Percentiles rank a stretch among this genome's conserved stretches.
These are phyloP conservation scores for Lachnellula arida DNA, from an alignment of 2,329 filamentous ascomycete species.

Conservation along the genomic window DNA sequence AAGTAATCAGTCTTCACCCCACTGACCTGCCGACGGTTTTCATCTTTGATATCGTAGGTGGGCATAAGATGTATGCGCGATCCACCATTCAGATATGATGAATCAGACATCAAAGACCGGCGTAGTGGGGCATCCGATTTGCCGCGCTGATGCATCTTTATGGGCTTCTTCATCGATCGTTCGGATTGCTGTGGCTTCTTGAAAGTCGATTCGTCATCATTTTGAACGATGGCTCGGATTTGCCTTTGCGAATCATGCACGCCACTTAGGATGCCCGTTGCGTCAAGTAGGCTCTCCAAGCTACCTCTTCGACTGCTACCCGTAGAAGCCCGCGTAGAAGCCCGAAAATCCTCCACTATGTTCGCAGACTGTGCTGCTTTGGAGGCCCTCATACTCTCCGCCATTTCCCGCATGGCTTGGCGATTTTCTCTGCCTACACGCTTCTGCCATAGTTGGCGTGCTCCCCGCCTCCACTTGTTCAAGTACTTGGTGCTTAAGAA, in stretches of 20 bases:
- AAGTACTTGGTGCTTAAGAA: constrained; percentile 29
- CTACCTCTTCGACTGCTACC: constrained; percentile 17
- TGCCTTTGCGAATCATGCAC: constrained; percentile 20
- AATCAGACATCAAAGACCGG: constrained; percentile 29
- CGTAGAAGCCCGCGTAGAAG: constrained; percentile 25
- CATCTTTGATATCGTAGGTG: constrained; percentile 20
- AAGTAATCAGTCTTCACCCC: constrained; percentile 35
- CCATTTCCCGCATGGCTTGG: constrained; percentile 25
- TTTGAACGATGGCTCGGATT: constrained; percentile 17
- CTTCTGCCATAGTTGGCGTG: constrained; percentile 21
- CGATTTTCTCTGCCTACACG: constrained; percentile 29
- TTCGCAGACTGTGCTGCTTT: constrained; percentile 22
- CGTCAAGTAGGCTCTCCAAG: constrained; percentile 26
- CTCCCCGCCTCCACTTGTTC: constrained; percentile 25
- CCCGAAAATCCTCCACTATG: constrained; percentile 31
- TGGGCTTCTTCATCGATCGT: constrained; percentile 10
- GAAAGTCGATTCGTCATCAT: constrained; percentile 2
- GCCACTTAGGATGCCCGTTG: constrained; percentile 24
- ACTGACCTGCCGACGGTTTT: constrained; percentile 24
- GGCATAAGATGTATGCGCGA: constrained; percentile 29
- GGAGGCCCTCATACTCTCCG: constrained; percentile 24
- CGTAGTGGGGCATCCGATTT: constrained; percentile 24
- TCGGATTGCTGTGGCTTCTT: constrained; percentile 20
- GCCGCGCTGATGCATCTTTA: constrained; percentile 19
- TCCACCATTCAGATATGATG: constrained; percentile 28